phyloP scores from a whole-genome alignment of 371 early-diverging fungal species.

The Mucor circinelloides region DNA sequence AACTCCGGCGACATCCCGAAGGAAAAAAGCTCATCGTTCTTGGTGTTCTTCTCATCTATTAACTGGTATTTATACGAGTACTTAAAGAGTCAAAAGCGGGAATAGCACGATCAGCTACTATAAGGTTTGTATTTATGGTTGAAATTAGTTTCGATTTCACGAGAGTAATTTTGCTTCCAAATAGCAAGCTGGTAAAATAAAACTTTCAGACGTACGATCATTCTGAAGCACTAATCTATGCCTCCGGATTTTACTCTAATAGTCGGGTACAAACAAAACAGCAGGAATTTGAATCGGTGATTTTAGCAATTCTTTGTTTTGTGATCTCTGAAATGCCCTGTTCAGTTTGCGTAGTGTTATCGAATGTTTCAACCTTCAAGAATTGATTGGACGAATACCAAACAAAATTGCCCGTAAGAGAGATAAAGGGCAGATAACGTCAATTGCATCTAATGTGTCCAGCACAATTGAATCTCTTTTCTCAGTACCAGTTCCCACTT shows the following conservation, averaged over 20 bases:
- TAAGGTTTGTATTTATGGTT: background rate
- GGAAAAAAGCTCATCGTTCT: background rate
- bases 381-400: too few species aligned
- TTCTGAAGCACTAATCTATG: background rate
- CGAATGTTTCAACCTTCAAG: too few species aligned
- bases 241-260: background rate
- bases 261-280: background rate
- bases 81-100: background rate
- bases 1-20: background rate
- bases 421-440: too few species aligned
- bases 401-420: too few species aligned
- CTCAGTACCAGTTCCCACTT: too few species aligned
- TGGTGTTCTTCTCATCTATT: background rate
- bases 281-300: background rate
- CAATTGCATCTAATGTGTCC: too few species aligned
- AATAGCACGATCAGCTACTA: background rate
- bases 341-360: too few species aligned
- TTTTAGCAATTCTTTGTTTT: too few species aligned
- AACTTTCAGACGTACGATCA: background rate
- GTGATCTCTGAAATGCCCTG: too few species aligned
- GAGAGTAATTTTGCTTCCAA: background rate
- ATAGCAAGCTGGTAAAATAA: background rate
- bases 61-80: background rate
- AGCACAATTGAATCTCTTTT: too few species aligned
- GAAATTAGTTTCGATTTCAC: background rate